Evolutionary conservation across 164 flowering plant species (phyloP), one percentile per base, ranked within the genome.

Genomic region (Vitis rupestris): DNA sequence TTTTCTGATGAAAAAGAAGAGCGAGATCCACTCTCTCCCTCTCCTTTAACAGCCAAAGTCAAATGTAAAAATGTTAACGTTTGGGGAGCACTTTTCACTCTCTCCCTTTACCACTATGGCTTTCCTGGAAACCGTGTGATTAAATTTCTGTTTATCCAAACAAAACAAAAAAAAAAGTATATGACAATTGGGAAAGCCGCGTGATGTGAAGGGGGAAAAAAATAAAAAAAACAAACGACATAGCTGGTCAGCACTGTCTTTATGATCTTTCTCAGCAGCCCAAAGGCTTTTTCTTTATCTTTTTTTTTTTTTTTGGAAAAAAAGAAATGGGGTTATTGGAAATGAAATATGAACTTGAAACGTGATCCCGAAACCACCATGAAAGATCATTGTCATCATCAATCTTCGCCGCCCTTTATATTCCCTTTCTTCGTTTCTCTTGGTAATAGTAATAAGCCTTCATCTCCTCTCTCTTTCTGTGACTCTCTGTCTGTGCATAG

Each of bases 241-340:
- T 59, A 70, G 80, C 69, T 78, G 81, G 81, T 74, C 81, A 78
- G 80, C 78, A 74, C 77, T 64, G 56, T 59, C 56, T 17, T 59
- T 74, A 37, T 74, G 77, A 74, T 71, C 72, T 71, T 78, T 78
- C 77, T 50, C 53, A 71, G 77, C 81, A 78, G 47, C 69, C 64
- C 15, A 74, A 60, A 37, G 44, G 44, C 44, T 23, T 37, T 37
- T 37, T 37, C 7, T 37, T 37, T 37, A 4, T 37, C 7, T 0
- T 37, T 37, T 37, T 31, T 31, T 31, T 37, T 37, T 37, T 37
- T 37, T 37, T 37, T 50, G 23, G 23, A 19, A 19, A 19, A 31
- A 63, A 63, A 48, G 65, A 63, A 47, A 15, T 8, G 19, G 3
- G n/a, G 16, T 16, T n/a, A 4, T 9, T 31, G 64, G 64, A 61